phyloP scores from a whole-genome alignment of 2,329 filamentous ascomycete genomes.

The Chrysosporium queenslandicum region DNA sequence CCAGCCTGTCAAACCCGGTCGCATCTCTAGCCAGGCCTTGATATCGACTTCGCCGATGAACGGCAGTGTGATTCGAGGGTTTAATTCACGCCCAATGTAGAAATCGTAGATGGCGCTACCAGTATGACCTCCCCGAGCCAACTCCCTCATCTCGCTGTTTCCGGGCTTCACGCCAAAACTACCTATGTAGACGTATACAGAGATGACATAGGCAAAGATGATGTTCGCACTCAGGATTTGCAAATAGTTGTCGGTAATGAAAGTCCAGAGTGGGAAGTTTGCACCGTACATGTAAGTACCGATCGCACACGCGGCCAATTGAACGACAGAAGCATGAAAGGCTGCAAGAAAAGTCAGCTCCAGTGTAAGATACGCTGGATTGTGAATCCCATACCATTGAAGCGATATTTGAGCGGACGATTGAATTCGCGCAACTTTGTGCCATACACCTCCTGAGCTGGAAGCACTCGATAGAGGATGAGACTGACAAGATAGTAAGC shows the following conservation, averaged over 20 bases:
- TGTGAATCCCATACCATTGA: constrained; percentile 53
- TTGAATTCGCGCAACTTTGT: constrained; percentile 60
- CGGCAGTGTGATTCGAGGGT: constrained; percentile 65
- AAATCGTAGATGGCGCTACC: constrained; percentile 90
- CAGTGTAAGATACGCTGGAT: not conserved
- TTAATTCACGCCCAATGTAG: constrained; percentile 92
- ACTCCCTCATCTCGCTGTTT: constrained; percentile 61
- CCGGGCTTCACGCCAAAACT: constrained; percentile 60
- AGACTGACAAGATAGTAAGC: constrained; percentile 71
- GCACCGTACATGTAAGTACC: constrained; percentile 70
- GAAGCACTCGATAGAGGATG: constrained; percentile 64
- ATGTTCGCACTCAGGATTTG: constrained; percentile 78
- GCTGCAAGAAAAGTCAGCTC: constrained; percentile 41
- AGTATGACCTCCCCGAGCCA: constrained; percentile 69
- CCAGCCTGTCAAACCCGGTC: constrained; percentile 88
- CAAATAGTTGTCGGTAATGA: constrained; percentile 82
- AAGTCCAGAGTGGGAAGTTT: constrained; percentile 81
- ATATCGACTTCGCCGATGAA: constrained; percentile 72
- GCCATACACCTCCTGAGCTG: constrained; percentile 62
- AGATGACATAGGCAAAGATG: constrained; percentile 60
- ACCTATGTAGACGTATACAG: constrained; percentile 68
- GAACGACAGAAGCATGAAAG: constrained; percentile 63
- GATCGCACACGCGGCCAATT: constrained; percentile 58
- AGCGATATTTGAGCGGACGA: constrained; percentile 62
- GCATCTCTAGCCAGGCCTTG: constrained; percentile 79